Evolutionary conservation across 2,329 filamentous ascomycete species (phyloP), one percentile per base, ranked within the genome.

Genomic region (Aspergillus luchuensis): DNA sequence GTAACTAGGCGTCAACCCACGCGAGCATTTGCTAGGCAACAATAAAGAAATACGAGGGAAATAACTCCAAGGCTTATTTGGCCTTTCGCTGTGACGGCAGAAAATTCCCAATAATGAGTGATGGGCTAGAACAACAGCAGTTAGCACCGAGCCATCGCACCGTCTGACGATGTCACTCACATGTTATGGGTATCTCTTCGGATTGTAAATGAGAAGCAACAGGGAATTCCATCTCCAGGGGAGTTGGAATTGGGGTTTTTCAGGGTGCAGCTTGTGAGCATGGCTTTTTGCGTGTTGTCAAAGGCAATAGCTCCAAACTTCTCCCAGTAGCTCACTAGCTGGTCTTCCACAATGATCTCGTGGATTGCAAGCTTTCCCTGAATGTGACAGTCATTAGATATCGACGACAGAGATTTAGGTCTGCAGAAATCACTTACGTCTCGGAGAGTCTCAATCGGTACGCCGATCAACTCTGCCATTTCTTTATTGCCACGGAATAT

Each of bases 221-320:
- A 99, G 73, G 91, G 90, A 61, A 97, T 89, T 41, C 91, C 87
- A 19, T 89, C 86, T 57, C 89, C 86, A 39, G 66, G 55, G 3
- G 89, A 87, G 62, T 87, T 86, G 3, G 89, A 87, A 62, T 87
- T 86, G 3, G 91, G 93, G 67, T 88, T 93, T 77, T 97, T 97
- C 63, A 99, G 80, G 10, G 91, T 90, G 74, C 95, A 99, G 66
- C 91, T 94, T 21, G 95, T 99, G 67, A 99, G 82, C 71, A 99
- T 91, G 21, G 94, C 96, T 75, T 99, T 97, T 74, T 98, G 95
- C 8, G 87, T 89, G 59, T 89, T 87, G 73, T 99, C 95, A 76
- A 99, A 99, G 8, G 95, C 96, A 69, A 99, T 98, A 5, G 92
- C 94, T 54, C 94, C 93, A 72, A 99, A 99, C 72, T 99, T 97